These are phyloP conservation scores for Populus deltoides DNA, from an alignment of 345 rosid genomes.

Conservation along the genomic window DNA sequence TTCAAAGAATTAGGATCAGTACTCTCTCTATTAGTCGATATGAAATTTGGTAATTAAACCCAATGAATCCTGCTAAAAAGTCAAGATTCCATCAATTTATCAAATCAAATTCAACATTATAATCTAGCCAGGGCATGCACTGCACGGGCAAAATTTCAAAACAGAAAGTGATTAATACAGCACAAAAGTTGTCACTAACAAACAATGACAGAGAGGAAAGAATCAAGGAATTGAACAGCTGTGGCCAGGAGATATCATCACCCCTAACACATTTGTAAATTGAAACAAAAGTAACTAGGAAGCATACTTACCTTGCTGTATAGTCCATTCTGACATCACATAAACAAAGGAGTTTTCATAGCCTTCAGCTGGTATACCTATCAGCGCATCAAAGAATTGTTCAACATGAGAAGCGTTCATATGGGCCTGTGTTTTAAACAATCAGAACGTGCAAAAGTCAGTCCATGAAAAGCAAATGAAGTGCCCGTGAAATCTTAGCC, in stretches of 20 bases:
- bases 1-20: too few relatives aligned
- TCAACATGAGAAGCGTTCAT: constrained; percentile 76
- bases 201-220: not conserved
- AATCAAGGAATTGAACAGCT: too few relatives aligned
- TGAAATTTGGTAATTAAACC: not conserved
- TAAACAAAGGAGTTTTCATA: constrained; percentile 62
- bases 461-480: not conserved
- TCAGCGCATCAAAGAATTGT: constrained; percentile 70
- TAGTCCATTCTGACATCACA: constrained; percentile 90
- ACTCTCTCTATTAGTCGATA: too few relatives aligned
- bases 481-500: not conserved
- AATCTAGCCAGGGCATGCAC: not conserved
- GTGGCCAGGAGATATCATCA: not conserved
- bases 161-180: not conserved
- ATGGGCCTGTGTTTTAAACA: constrained; percentile 59
- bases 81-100: too few relatives aligned
- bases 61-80: not conserved
- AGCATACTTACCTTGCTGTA: constrained; percentile 66
- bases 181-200: not conserved
- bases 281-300: not conserved
- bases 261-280: not conserved
- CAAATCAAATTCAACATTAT: not conserved
- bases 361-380: constrained; percentile 60
- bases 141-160: not conserved
- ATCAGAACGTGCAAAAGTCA: constrained; percentile 8